Evolutionary conservation across 441 rosid species (phyloP), one percentile per base, ranked within the genome.

Genomic region (Mallotus japonicus): DNA sequence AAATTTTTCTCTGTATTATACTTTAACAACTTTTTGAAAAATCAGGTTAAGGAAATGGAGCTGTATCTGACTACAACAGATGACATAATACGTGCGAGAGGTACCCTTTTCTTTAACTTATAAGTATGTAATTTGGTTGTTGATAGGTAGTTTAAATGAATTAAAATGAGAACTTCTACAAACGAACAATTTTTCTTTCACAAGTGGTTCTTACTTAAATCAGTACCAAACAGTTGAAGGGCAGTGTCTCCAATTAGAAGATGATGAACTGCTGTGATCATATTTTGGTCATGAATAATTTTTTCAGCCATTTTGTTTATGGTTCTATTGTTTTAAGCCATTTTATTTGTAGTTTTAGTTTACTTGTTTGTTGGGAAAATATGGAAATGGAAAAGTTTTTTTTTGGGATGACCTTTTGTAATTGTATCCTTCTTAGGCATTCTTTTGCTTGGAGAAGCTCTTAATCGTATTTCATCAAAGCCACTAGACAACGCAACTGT

Each of bases 51-150:
- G 79, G 98, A 92, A 84, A 85, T 95, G 98, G 96, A 83, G 3
- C 74, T 88, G 93, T 92, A 91, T 87, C 79, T 92, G 86, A 91
- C 96, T 8, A 87, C 88, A 12, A 79, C 91, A 4, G 98, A 92
- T 79, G 67, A 78, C 69, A 76, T 85, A 46, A 79, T 91, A 64
- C 90, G 98, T 62, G 86, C 90, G 70, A 79, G 97, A 86, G 98
- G 99, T 92, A 82, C 66, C 59, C 59, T 73, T 24, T 65, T 71
- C 17, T 47, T 60, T 44, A 15, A 10, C 73, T 12, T 50, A 57
- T 4, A 20, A 13, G 40, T 20, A 22, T 20, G 15, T 70, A 50
- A 72, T 6, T 54, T 62, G 63, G 20, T 46, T 50, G 42, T 67
- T 65, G 53, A 59, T 65, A 10, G 70, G 28, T 55, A 22, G 15